Evolutionary conservation across 768 basidiomycete genomes (phyloP), one percentile per base, ranked within the genome.

Genomic region (Hygrocybe punicea): DNA sequence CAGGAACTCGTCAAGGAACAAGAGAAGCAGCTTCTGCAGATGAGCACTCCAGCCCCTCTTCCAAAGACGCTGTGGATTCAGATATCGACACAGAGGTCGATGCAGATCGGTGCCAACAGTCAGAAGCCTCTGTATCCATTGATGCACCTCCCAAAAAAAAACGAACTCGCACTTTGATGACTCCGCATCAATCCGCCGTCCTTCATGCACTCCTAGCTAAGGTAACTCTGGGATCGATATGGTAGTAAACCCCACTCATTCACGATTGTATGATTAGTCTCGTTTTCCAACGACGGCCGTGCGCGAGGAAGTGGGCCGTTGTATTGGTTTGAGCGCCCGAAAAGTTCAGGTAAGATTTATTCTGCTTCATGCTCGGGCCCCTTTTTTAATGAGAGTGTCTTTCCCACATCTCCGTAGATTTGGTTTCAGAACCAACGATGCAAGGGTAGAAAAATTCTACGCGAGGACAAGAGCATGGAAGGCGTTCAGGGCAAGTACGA

Each of bases 161-260:
- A 65, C 81, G 91, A 54, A 93, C 91, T 29, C 78, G 89, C 48
- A 89, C 87, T 21, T 75, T 93, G 55, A 93, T 91, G 39, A 93
- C 91, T 10, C 89, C 91, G 7, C 89, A 93, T 65, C 91, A 93
- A 68, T 85, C 91, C 55, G 87, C 89, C 11, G 91, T 91, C n/a
- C 78, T 93, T 17, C 90, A 92, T 63, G 87, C 87, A 4, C 79
- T 93, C 46, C 81, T 93, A n/a, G 87, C 89, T 34, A 84, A 92
- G 84, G 91, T 92, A 73, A 62, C 71, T 56, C 44, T 56, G 56
- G 62, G 36, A 21, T 57, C 54, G 51, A 52, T 5, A 39, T 51
- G 40, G 40, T 19, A 42, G 3, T 10, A 19, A 4, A 4, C 87
- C 89, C 37, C 92, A 93, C 71, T 91, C 92, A 4, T 58, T 39